Evolutionary conservation across 2,329 filamentous ascomycete species (phyloP).

Genomic region (Zopfia rhizophila): DNA sequence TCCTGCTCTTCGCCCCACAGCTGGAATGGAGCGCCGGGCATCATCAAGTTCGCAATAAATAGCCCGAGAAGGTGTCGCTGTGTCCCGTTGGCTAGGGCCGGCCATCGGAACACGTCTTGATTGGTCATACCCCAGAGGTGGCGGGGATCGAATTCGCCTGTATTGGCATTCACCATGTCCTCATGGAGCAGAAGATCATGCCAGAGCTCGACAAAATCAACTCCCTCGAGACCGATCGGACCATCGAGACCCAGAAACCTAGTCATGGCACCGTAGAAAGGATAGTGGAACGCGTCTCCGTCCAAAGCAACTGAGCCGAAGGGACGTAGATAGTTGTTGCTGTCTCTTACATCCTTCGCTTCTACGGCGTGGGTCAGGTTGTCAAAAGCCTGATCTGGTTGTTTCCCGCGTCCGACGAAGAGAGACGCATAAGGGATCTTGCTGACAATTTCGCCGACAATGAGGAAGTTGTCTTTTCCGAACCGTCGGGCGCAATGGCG

Average conservation of each 20-base stretch:
- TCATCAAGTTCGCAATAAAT: conserved; percentile 68
- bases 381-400: conserved; percentile 63
- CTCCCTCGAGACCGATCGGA: conserved; percentile 30
- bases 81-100: conserved; percentile 66
- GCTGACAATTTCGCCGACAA: conserved; percentile 71
- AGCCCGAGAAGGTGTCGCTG: conserved; percentile 67
- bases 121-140: conserved; percentile 73
- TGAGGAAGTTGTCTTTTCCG: conserved; percentile 72
- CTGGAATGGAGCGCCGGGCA: conserved; percentile 70
- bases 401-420: conserved; percentile 70
- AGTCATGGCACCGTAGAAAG: conserved; percentile 70
- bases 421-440: conserved; percentile 70
- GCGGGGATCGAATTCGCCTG: conserved; percentile 69
- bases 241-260: conserved; percentile 70
- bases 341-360: conserved; percentile 56
- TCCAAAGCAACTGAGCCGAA: conserved; percentile 66
- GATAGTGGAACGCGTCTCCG: conserved; percentile 71
- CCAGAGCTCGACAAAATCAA: conserved; percentile 65
- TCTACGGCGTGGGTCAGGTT: conserved; percentile 61
- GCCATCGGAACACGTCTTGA: conserved; percentile 74
- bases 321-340: conserved; percentile 63
- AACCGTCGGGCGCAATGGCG: conserved; percentile 66
- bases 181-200: conserved; percentile 67
- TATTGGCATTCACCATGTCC: conserved; percentile 69
- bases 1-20: conserved; percentile 75